Conservation (phyloP, 2,329 filamentous ascomycete genomes). For the Fusarium mundagurra region DNA sequence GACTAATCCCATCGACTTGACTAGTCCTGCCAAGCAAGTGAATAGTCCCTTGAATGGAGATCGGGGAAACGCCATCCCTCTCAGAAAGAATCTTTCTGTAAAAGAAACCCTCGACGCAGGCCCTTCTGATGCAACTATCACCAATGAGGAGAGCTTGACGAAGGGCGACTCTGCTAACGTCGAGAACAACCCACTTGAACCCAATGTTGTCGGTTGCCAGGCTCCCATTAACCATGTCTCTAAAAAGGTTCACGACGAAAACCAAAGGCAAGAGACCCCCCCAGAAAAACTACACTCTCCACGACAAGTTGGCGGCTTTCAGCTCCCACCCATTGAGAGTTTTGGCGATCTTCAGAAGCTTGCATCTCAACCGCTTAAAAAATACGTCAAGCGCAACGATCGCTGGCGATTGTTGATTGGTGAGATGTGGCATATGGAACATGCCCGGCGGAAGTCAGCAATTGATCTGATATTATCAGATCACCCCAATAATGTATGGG, state of each 20-base stretch:
- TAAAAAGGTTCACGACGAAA: neutral
- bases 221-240: neutral
- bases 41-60: neutral
- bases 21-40: constrained; percentile 29
- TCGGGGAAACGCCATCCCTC: neutral
- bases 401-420: constrained; percentile 45
- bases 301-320: neutral
- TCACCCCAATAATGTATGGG: constrained; percentile 32
- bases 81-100: neutral
- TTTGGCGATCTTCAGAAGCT: constrained; percentile 41
- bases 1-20: constrained; percentile 41
- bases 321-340: constrained; percentile 33
- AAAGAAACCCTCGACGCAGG: neutral
- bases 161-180: neutral
- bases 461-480: constrained; percentile 36
- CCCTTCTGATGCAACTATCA: neutral
- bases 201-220: neutral
- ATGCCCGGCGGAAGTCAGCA: constrained; percentile 42
- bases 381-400: constrained; percentile 44
- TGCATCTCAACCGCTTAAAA: constrained; percentile 15
- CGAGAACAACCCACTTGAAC: neutral
- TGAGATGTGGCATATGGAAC: constrained; percentile 45
- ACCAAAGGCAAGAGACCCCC: neutral
- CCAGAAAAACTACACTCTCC: neutral
- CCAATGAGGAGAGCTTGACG: neutral